Percentiles rank a stretch among this genome's conserved stretches.
phyloP scores from a whole-genome alignment of 495 filamentous ascomycete species.

The Hyaloscypha bicolor region DNA sequence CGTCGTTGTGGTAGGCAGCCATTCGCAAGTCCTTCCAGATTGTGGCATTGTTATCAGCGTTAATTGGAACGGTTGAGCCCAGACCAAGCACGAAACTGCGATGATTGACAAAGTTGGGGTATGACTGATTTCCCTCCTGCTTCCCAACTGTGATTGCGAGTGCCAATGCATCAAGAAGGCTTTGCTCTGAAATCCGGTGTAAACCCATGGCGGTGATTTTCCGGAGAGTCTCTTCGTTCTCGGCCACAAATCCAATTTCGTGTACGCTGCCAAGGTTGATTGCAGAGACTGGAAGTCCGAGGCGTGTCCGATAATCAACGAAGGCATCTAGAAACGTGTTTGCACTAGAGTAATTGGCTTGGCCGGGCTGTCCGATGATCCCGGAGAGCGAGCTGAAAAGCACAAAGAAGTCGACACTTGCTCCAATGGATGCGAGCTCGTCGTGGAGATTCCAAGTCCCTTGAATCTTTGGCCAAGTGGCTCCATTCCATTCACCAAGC shows the following conservation, averaged over 20 bases:
- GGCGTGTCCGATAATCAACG: constrained; percentile 45
- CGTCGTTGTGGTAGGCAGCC: constrained; percentile 33
- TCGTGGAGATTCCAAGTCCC: constrained; percentile 56
- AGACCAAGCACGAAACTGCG: constrained; percentile 16
- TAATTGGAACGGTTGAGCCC: constrained; percentile 24
- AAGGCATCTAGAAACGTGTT: constrained; percentile 62
- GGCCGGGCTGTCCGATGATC: constrained; percentile 56
- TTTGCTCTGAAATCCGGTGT: neutral
- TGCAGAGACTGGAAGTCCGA: constrained; percentile 48
- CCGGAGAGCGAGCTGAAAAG: constrained; percentile 63
- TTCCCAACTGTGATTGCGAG: neutral
- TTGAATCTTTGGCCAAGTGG: constrained; percentile 46
- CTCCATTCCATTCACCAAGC: constrained; percentile 40
- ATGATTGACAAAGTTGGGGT: too few species aligned
- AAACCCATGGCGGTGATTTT: neutral
- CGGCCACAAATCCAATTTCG: constrained; percentile 35
- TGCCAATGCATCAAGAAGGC: neutral
- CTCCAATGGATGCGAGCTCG: constrained; percentile 12
- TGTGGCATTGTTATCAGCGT: constrained; percentile 21
- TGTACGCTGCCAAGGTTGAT: constrained; percentile 51
- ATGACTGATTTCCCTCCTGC: too few species aligned
- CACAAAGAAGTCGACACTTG: constrained; percentile 70
- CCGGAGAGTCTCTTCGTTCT: neutral
- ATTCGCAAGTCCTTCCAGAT: constrained; percentile 32
- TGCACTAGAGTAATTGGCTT: constrained; percentile 64